A percentile compares a stretch with the other conserved stretches of the same genome.
These are phyloP conservation scores for Fulvia fulva DNA, from an alignment of 2,329 filamentous ascomycete species.

Conservation along the genomic window DNA sequence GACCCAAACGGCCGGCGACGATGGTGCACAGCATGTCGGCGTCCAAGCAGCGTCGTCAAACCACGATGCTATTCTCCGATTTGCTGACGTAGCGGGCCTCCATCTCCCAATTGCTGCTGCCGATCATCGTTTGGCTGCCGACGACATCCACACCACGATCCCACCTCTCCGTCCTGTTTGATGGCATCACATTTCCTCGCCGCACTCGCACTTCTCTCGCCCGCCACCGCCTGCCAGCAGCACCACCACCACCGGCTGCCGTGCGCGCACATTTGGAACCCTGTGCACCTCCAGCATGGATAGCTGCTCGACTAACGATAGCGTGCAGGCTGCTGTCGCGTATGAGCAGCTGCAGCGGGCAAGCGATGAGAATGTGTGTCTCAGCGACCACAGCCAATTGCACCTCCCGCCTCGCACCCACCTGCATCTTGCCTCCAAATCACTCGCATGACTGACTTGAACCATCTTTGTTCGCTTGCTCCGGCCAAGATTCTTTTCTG, in stretches of 20 bases:
- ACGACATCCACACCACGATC: too few relatives aligned
- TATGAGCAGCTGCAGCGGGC: constrained; percentile 2
- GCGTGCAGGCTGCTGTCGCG: constrained; percentile 4
- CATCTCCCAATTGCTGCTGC: not conserved
- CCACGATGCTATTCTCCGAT: constrained; percentile 1
- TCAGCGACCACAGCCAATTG: not conserved
- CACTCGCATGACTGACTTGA: not conserved
- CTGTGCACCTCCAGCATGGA: not conserved
- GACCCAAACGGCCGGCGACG: not conserved
- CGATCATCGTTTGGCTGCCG: not conserved
- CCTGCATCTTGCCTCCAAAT: not conserved
- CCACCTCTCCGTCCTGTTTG: not conserved
- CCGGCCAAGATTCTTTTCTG: not conserved
- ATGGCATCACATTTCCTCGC: not conserved
- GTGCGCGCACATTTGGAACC: not conserved
- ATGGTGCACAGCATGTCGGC: not conserved
- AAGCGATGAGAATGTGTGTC: constrained; percentile 1
- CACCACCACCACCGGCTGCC: not conserved
- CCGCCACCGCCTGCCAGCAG: not conserved
- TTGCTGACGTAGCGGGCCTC: not conserved
- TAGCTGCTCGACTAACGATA: constrained; percentile 5
- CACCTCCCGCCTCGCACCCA: not conserved
- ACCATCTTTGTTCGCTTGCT: not conserved
- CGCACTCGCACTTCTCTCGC: not conserved
- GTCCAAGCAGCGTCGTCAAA: constrained; percentile 1